Base-by-base conservation (phyloP, 73 alveolate species). In the Tetrahymena borealis region DNA sequence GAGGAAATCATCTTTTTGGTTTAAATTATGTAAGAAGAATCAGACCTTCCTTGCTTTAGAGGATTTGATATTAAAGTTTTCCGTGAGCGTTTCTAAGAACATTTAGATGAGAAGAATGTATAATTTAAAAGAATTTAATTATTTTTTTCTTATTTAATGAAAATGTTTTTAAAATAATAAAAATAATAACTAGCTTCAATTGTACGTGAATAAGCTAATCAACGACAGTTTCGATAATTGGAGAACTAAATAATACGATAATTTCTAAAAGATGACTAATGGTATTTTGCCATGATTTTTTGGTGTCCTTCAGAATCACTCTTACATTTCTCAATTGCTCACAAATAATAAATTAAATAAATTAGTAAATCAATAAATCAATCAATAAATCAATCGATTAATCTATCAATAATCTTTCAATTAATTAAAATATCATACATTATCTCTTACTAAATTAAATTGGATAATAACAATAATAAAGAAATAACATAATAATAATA, bases 281-380 rank as follows among this genome's bases (percentile, higher is more conserved):
- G 95, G 95, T 16, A 93, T 93, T 39, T 60, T 40, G 92, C 95
- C 95, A 28, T 93, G 95, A 93, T n/a, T n/a, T n/a, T n/a, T n/a
- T n/a, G n/a, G n/a, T n/a, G n/a, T n/a, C n/a, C n/a, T n/a, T n/a
- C n/a, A n/a, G n/a, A n/a, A n/a, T n/a, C n/a, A n/a, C n/a, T n/a
- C n/a, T n/a, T n/a, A n/a, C n/a, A n/a, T n/a, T n/a, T n/a, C n/a
- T n/a, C n/a, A n/a, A n/a, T n/a, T n/a, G n/a, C n/a, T n/a, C n/a
- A n/a, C n/a, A n/a, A n/a, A n/a, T n/a, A n/a, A n/a, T n/a, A n/a
- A n/a, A n/a, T n/a, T n/a, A n/a, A n/a, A n/a, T n/a, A n/a, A n/a
- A n/a, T n/a, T n/a, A n/a, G n/a, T n/a, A n/a, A n/a, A n/a, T n/a
- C n/a, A n/a, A n/a, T n/a, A n/a, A n/a, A n/a, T n/a, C n/a, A n/a